Conservation (phyloP, 768 basidiomycete species). For the Amanita jacksonii region DNA sequence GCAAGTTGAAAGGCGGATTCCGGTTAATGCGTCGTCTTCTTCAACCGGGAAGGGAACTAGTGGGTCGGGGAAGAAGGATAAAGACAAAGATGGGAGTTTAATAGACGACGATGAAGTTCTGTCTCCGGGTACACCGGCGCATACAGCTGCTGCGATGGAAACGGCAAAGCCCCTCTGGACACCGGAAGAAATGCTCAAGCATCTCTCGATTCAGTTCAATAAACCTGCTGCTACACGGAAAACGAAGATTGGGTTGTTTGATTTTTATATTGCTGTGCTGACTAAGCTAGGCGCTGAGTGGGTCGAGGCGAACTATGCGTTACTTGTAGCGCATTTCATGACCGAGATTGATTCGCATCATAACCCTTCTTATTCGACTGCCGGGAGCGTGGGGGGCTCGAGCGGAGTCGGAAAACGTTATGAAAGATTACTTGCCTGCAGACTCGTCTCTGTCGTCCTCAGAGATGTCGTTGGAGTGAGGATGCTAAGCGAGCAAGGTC, state of each 20-base stretch:
- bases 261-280: slow-evolving; percentile 77
- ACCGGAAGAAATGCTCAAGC: slow-evolving; percentile 72
- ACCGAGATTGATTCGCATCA: slow-evolving; percentile 59
- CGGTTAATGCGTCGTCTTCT: slow-evolving; percentile 16
- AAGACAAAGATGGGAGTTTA: slow-evolving; percentile 44
- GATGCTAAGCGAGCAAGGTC: slow-evolving; percentile 88
- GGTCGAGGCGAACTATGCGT: slow-evolving; percentile 74
- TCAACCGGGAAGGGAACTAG: slow-evolving; percentile 40
- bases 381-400: slow-evolving; percentile 10
- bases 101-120: slow-evolving; percentile 34
- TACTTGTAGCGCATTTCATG: slow-evolving; percentile 72
- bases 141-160: slow-evolving; percentile 34
- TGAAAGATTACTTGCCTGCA: slow-evolving; percentile 65
- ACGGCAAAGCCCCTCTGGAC: slow-evolving; percentile 60
- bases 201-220: slow-evolving; percentile 76
- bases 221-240: slow-evolving; percentile 58
- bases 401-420: slow-evolving; percentile 50
- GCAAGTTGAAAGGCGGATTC: slow-evolving; percentile 52
- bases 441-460: slow-evolving; percentile 66
- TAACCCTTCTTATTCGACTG: background rate
- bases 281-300: slow-evolving; percentile 65
- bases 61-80: slow-evolving; percentile 39
- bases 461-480: slow-evolving; percentile 82
- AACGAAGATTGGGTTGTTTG: slow-evolving; percentile 77
- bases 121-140: slow-evolving; percentile 25